Percentiles rank a stretch among this genome's conserved stretches.
Conservation (phyloP, 73 alveolate species). For the Tetrahymena borealis region DNA sequence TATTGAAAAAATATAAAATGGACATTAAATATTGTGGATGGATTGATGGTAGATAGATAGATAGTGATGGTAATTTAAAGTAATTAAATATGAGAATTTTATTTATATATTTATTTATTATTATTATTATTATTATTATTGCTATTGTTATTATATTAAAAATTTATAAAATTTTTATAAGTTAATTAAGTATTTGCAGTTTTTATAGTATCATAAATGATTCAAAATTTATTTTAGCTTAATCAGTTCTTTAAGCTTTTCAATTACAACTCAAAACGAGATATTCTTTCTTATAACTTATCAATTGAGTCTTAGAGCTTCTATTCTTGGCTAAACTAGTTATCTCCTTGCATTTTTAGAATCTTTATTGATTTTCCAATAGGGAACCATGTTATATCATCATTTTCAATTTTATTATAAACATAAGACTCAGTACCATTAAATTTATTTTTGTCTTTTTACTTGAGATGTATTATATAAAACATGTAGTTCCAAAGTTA, state of each 20-base stretch:
- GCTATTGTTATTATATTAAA: too few species aligned
- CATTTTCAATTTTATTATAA: constrained; percentile 11
- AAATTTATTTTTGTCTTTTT: constrained; percentile 17
- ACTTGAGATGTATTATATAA: constrained; percentile 10
- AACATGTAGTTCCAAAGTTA: constrained; percentile 34
- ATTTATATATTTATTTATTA: too few species aligned
- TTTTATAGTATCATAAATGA: neutral
- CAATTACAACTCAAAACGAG: neutral
- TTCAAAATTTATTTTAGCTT: too few species aligned
- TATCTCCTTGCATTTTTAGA: neutral
- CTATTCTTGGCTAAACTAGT: neutral
- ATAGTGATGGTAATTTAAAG: too few species aligned
- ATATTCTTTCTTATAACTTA: neutral
- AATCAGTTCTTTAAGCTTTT: neutral
- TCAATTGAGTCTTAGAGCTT: neutral
- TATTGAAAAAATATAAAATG: too few species aligned
- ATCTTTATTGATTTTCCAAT: neutral
- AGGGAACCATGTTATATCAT: constrained; percentile 31
- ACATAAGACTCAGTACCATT: constrained; percentile 35
- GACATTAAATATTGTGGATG: too few species aligned
- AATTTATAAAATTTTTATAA: too few species aligned
- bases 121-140: too few species aligned
- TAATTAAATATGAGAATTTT: too few species aligned
- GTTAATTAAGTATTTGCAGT: too few species aligned
- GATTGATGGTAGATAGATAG: too few species aligned